Conservation (phyloP, 768 basidiomycete species). For the Steccherinum ochraceum region DNA sequence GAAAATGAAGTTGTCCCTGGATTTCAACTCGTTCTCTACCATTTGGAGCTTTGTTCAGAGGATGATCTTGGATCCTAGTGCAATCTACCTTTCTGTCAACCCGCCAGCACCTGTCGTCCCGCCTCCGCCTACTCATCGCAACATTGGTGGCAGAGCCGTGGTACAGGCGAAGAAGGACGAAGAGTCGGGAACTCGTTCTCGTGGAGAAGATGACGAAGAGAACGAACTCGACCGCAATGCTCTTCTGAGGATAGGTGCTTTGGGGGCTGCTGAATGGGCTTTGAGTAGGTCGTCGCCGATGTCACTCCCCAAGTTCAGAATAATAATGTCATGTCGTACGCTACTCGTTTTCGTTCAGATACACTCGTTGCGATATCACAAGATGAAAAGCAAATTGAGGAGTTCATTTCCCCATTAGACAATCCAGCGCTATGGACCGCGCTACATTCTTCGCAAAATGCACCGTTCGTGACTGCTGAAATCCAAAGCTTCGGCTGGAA, state of each 20-base stretch:
- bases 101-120: conserved; percentile 45
- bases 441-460: conserved; percentile 37
- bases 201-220: conserved; percentile 60
- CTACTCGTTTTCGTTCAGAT: neutral
- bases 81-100: conserved; percentile 54
- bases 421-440: conserved; percentile 58
- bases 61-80: conserved; percentile 54
- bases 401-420: conserved; percentile 33
- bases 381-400: conserved; percentile 16
- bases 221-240: conserved; percentile 62
- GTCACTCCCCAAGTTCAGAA: conserved; percentile 1
- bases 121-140: conserved; percentile 23
- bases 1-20: conserved; percentile 25
- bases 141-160: conserved; percentile 21
- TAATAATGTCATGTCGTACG: neutral
- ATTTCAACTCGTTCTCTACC: conserved; percentile 24
- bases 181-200: conserved; percentile 30
- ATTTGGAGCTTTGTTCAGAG: conserved; percentile 48
- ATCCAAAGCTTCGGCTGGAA: conserved; percentile 48
- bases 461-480: conserved; percentile 31
- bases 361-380: neutral
- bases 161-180: conserved; percentile 17
- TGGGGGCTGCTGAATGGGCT: conserved; percentile 61
- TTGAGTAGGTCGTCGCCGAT: conserved; percentile 39
- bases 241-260: conserved; percentile 59